Evolutionary conservation across 2,329 filamentous ascomycete genomes (phyloP), one percentile per base, ranked within the genome.

Genomic region (Diaporthe citriasiana): DNA sequence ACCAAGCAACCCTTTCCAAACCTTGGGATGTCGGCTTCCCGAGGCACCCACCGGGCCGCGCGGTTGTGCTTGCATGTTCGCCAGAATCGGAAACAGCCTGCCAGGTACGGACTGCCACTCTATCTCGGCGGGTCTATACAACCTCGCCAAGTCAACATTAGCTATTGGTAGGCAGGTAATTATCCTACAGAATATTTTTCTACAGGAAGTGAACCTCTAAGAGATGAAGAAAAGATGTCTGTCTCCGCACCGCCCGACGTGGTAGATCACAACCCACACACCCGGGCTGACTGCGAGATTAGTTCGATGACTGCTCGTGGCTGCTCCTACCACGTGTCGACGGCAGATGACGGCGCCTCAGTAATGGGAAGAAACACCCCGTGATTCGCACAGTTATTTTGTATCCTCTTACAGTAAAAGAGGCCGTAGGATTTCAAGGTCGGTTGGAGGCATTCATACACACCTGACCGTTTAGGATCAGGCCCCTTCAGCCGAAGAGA

Each of bases 11-110:
- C 45, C 63, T 27, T 50, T 8, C 42, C 69, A 71, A 50, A 40
- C 50, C 50, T 70, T 60, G 25, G 60, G 19, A 40, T 33, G 42
- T 69, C 71, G 59, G 63, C 60, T 69, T 56, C 30, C 71, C 63
- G 60, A 72, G 59, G 47, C 10, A 51, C 38, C 59, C 15, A 56
- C 59, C 71, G 71, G 59, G 45, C 60, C 70, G 59, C 30, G 7
- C 35, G 33, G 27, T 35, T 57, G 60, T 38, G 33, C 57, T 51
- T 51, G 47, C 22, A 15, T 38, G 47, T 27, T 60, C 57, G 33
- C 35, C 33, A 47, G 35, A 30, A 30, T 42, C 70, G 56, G 53
- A 53, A 42, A 42, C 13, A 5, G 33, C 9, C 33, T 5, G 33
- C 5, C 5, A 35, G 40, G 22, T 12, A 51, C 47, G 25, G n/a